Evolutionary conservation across 208 protist genomes (phyloP), one percentile per base, ranked within the genome.

Genomic region (Kentomonas sorsogonicus): DNA sequence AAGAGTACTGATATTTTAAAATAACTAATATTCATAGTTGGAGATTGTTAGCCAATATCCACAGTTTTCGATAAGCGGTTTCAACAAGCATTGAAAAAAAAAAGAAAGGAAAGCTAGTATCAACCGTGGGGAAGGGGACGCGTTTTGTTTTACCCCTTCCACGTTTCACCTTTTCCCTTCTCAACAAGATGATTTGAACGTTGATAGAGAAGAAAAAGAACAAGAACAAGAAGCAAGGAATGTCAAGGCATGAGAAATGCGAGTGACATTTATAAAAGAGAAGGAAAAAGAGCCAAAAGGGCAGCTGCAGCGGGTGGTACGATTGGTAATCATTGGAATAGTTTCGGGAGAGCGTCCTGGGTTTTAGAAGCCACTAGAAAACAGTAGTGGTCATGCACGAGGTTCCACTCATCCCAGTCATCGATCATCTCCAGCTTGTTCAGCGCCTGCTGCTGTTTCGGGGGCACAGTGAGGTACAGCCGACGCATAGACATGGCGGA

Each of bases 381-480:
- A 53, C 84, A 86, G 68, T 95, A 95, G 60, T 95, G 89, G n/a
- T 95, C 89, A 56, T 93, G 89, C 65, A 95, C 83, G 51, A 95
- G 60, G 39, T 87, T 90, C 86, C 89, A 95, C 66, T 95, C 89
- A 61, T 95, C 89, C 85, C 86, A 95, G 66, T 95, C 89, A 55
- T 95, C 89, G 7, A 95, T 84, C 67, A 93, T 93, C 68, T 95
- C 89, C 15, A 95, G 69, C 50, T 83, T 82, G 60, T 82, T 83
- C 10, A 95, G 69, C 48, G 68, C 72, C 26, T 70, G 72, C 58
- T 81, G 69, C 18, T 63, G 66, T 6, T 85, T 70, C 44, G 67
- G 75, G 10, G 89, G 89, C 7, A 95, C 89, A 33, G 64, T 60
- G 25, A 93, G 61, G 51, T 93, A 95, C 1, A 95, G 70, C 48